Base-by-base conservation (phyloP, 208 protist species). In the Leishmania amazonensis region DNA sequence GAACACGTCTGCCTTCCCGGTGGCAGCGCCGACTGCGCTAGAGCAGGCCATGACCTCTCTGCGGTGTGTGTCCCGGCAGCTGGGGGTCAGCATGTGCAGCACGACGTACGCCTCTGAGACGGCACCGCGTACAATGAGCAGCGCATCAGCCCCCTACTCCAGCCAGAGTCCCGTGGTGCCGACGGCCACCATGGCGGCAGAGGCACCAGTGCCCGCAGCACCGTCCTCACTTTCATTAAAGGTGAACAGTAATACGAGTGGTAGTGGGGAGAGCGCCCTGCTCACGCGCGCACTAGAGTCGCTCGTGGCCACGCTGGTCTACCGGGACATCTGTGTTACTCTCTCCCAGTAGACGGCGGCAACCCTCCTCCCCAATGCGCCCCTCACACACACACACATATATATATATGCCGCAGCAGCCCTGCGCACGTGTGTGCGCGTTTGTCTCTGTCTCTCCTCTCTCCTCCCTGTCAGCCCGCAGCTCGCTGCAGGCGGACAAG, bases 231-330 rank as follows among this genome's bases (percentile, higher is more conserved):
- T 45, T 17, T 2, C 21, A 54, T 21, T 35, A 15, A 51, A 19
- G 45, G 24, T n/a, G 45, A 51, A 45, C 73, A 35, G 58, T 38
- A 53, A 38, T 40, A 24, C 15, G 3, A 35, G 49, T 24, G 47
- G 51, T 35, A 42, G 5, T 31, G 57, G 57, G 57, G 57, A 31
- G 5, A 62, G 57, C 57, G 51, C 73, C 1, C 17, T 76, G 51
- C 75, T 78, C 75, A 31, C 75, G 3, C 77, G 82, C 60, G 78
- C 74, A 31, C 42, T 85, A 11, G 82, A 85, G 72, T 81, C 82
- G 6, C 82, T 85, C 28, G 64, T 71, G 40, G 62, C 82, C 40
- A 85, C 82, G 78, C 76, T 85, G 53, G 82, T 85, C 78, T 76
- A 85, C 65, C 73, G 82, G 31, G 78, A 83, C 64, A 54, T 84